Percentiles rank a stretch among this genome's conserved stretches.
phyloP scores from a whole-genome alignment of 768 basidiomycete species.

The Leccinum imitatum region DNA sequence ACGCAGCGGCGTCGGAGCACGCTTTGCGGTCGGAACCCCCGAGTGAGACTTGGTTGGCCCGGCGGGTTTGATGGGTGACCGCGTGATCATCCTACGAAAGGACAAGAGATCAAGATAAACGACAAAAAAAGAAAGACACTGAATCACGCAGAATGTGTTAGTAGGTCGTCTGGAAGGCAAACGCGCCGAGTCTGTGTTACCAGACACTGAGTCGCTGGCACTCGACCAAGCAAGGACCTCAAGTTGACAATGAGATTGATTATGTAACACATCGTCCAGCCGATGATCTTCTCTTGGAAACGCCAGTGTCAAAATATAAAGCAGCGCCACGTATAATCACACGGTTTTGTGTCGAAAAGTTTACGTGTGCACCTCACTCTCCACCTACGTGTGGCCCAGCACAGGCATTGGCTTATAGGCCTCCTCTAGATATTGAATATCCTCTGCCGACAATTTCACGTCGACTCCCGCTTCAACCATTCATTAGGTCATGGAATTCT shows the following conservation, averaged over 20 bases:
- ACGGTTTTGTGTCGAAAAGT: background rate
- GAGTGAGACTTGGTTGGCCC: slow-evolving; percentile 7
- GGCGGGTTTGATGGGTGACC: slow-evolving; percentile 27
- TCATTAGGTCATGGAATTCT: slow-evolving; percentile 7
- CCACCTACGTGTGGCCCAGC: slow-evolving; percentile 35
- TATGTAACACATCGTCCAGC: background rate
- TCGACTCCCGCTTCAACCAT: slow-evolving; percentile 33
- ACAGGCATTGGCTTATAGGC: slow-evolving; percentile 42
- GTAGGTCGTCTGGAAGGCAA: background rate
- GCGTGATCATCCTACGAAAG: slow-evolving; percentile 25
- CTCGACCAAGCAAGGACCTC: background rate
- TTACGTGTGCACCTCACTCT: background rate
- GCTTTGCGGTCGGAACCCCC: slow-evolving; percentile 14
- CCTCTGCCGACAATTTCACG: slow-evolving; percentile 47
- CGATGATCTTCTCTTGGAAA: too few relatives aligned
- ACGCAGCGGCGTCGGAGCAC: slow-evolving; percentile 22
- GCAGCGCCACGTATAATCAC: too few relatives aligned
- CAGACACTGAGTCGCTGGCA: background rate
- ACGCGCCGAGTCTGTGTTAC: slow-evolving; percentile 8
- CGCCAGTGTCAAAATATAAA: background rate
- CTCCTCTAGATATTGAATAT: slow-evolving; percentile 46
- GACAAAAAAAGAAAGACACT: background rate
- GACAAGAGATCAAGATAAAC: background rate
- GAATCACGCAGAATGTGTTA: slow-evolving; percentile 5
- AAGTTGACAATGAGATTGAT: background rate